These are phyloP conservation scores for Cytospora piceae DNA, from an alignment of 2,329 filamentous ascomycete species.

Conservation along the genomic window DNA sequence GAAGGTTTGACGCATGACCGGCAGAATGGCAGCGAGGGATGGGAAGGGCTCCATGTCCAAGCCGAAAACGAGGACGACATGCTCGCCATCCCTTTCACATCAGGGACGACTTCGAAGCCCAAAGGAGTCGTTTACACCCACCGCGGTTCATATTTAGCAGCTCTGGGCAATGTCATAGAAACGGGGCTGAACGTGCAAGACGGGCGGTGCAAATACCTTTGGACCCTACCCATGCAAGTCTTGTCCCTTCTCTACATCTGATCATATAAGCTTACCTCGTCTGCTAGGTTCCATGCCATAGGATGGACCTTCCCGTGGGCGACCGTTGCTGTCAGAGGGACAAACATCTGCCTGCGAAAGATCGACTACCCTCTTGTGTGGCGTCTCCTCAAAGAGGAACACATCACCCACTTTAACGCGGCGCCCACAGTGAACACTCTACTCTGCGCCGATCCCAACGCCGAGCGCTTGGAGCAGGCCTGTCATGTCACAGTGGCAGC, in stretches of 20 bases:
- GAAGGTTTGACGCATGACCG: slow-evolving; percentile 78
- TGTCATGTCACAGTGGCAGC: slow-evolving; percentile 93
- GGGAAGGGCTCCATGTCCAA: slow-evolving; percentile 75
- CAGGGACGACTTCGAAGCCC: slow-evolving; percentile 85
- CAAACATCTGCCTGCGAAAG: slow-evolving; percentile 91
- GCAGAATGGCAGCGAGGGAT: slow-evolving; percentile 69
- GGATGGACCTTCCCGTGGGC: slow-evolving; percentile 94
- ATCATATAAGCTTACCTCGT: neutral
- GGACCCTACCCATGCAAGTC: slow-evolving; percentile 89
- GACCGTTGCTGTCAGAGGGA: slow-evolving; percentile 90
- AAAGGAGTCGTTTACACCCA: slow-evolving; percentile 95
- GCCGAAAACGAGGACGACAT: slow-evolving; percentile 76
- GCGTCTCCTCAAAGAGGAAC: slow-evolving; percentile 81
- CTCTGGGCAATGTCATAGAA: slow-evolving; percentile 85
- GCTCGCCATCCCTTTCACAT: slow-evolving; percentile 90
- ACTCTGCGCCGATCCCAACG: slow-evolving; percentile 79
- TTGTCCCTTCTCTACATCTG: slow-evolving; percentile 35
- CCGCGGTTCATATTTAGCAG: slow-evolving; percentile 81
- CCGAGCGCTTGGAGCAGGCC: slow-evolving; percentile 67
- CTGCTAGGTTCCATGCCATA: slow-evolving; percentile 62
- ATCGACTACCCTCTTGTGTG: slow-evolving; percentile 95
- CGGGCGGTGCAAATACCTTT: slow-evolving; percentile 79
- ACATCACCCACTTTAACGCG: slow-evolving; percentile 92
- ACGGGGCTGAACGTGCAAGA: slow-evolving; percentile 75
- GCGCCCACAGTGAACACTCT: slow-evolving; percentile 96